phyloP scores from a whole-genome alignment of 2,329 filamentous ascomycete species.

The Claviceps digitariae region DNA sequence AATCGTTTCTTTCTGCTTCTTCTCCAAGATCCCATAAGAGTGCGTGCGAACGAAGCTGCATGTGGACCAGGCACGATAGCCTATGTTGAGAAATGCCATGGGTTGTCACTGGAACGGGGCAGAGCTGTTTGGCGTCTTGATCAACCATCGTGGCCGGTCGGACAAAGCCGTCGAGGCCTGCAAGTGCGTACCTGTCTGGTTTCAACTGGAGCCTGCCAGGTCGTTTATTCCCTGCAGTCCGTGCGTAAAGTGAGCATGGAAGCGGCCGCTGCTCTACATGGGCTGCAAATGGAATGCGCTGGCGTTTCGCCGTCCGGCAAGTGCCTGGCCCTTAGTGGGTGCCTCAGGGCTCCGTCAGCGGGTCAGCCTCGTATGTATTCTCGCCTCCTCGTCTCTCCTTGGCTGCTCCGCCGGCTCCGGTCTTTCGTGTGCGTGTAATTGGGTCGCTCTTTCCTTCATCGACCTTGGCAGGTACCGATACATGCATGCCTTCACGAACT shows the following conservation, averaged over 20 bases:
- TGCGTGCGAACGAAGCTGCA: too few species aligned
- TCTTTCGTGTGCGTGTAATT: neutral
- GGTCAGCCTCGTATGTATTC: neutral
- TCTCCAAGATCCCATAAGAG: too few species aligned
- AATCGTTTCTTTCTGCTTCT: too few species aligned
- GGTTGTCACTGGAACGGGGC: too few species aligned
- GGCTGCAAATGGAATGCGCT: slow-evolving; percentile 6
- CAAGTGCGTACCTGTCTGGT: too few species aligned
- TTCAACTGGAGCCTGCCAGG: too few species aligned
- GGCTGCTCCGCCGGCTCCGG: neutral
- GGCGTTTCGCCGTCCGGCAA: slow-evolving; percentile 1
- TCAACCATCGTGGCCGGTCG: too few species aligned
- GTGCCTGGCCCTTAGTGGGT: neutral
- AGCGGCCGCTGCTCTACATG: neutral
- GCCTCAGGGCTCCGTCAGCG: neutral
- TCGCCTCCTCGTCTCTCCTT: neutral
- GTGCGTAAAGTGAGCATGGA: too few species aligned
- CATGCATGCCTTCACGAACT: neutral
- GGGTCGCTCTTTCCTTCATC: neutral
- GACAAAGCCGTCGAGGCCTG: too few species aligned
- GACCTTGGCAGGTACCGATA: neutral
- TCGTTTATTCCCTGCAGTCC: too few species aligned
- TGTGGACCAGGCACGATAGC: neutral
- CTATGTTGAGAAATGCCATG: too few species aligned
- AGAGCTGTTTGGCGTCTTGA: too few species aligned